Percentiles rank a stretch among this genome's conserved stretches.
These are phyloP conservation scores for Oenanthe javanica DNA, from an alignment of 140 eudicot genomes.

Conservation along the genomic window DNA sequence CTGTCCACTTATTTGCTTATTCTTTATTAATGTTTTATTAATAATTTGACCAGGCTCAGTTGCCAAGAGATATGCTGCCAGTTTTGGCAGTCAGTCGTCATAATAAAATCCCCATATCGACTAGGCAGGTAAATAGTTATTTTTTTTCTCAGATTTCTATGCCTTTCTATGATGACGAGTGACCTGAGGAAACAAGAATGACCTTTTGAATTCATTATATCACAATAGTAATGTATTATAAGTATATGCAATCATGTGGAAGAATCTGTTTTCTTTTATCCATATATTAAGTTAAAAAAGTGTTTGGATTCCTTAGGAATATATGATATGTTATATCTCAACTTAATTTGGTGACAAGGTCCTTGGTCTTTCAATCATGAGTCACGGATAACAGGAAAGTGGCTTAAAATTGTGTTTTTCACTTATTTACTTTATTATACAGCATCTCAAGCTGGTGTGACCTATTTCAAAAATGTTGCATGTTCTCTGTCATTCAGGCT, in stretches of 20 bases:
- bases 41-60: slow-evolving; percentile 60
- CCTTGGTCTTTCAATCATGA: not conserved
- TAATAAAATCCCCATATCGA: slow-evolving; percentile 67
- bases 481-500: slow-evolving; percentile 36
- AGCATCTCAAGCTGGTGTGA: too few species aligned
- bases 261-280: slow-evolving; percentile 6
- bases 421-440: too few species aligned
- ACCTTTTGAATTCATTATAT: not conserved
- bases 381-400: not conserved
- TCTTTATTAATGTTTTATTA: not conserved
- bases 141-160: not conserved
- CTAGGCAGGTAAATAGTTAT: slow-evolving; percentile 66
- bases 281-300: not conserved
- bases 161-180: not conserved
- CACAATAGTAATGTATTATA: not conserved
- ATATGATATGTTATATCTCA: not conserved
- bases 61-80: slow-evolving; percentile 84
- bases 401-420: not conserved
- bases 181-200: not conserved
- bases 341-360: not conserved
- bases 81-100: slow-evolving; percentile 70
- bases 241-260: not conserved
- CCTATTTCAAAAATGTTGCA: too few species aligned
- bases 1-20: not conserved
- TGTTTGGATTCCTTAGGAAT: slow-evolving; percentile 1